Percentiles rank a stretch among this genome's conserved stretches.
These are phyloP conservation scores for Kazachstania kunashirensis DNA, from an alignment of 805 yeast genomes.

Conservation along the genomic window DNA sequence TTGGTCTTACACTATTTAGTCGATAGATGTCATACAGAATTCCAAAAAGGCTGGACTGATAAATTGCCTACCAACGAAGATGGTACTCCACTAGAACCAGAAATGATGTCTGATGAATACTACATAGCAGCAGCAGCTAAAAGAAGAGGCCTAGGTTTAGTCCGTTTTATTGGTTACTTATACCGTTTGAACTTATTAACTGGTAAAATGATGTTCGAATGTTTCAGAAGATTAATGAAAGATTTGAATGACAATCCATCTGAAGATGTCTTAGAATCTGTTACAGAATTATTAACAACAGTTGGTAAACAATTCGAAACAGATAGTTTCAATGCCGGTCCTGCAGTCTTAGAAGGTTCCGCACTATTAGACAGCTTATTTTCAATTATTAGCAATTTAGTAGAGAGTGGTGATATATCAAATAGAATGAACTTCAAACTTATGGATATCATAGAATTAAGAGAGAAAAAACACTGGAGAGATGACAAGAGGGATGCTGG, in stretches of 20 bases:
- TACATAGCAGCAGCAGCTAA: constrained; percentile 80
- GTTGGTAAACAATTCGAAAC: constrained; percentile 69
- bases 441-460: constrained; percentile 77
- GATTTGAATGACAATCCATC: constrained; percentile 52
- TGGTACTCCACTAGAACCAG: constrained; percentile 65
- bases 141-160: constrained; percentile 96
- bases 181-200: constrained; percentile 68
- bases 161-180: constrained; percentile 90
- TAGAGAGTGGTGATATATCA: constrained; percentile 47
- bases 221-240: constrained; percentile 54
- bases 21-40: constrained; percentile 83
- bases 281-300: constrained; percentile 73
- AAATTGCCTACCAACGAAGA: constrained; percentile 73
- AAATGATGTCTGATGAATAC: constrained; percentile 94
- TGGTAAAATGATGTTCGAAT: constrained; percentile 62
- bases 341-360: constrained; percentile 33
- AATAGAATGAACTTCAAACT: constrained; percentile 80
- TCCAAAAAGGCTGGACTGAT: constrained; percentile 90
- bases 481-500: constrained; percentile 61
- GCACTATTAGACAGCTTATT: constrained; percentile 52
- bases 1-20: constrained; percentile 75
- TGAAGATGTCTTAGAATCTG: constrained; percentile 85
- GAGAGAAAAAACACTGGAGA: constrained; percentile 54
- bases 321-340: constrained; percentile 24
- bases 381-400: constrained; percentile 41